phyloP scores from a whole-genome alignment of 805 yeast genomes.

The Candida sonorensis region DNA sequence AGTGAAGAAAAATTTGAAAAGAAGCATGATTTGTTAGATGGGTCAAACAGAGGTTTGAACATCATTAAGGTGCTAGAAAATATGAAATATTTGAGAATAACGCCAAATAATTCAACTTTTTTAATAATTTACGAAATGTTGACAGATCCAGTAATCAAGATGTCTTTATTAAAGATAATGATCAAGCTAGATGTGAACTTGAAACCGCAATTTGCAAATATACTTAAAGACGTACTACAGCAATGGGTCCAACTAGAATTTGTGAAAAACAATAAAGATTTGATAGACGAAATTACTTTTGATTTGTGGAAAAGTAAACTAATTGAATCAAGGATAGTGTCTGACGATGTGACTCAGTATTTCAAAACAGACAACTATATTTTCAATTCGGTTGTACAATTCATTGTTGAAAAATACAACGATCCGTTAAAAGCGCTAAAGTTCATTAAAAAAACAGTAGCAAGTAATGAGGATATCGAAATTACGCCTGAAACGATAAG shows the following conservation, averaged over 20 bases:
- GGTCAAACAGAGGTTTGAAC: neutral
- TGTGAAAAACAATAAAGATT: neutral
- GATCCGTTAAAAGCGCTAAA: neutral
- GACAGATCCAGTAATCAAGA: neutral
- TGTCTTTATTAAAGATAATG: slow-evolving; percentile 8
- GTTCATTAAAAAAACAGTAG: neutral
- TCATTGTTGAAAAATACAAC: neutral
- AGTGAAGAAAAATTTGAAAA: neutral
- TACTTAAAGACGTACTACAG: neutral
- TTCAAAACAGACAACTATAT: no score
- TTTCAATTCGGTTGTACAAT: neutral
- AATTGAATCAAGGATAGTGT: no score
- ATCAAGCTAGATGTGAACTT: neutral
- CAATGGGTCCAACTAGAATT: neutral
- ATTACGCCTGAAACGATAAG: neutral
- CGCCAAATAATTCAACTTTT: slow-evolving; percentile 5
- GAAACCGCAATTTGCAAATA: neutral
- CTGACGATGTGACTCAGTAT: no score
- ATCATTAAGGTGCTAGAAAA: neutral
- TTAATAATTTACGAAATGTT: slow-evolving; percentile 3
- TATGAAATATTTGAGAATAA: slow-evolving; percentile 3
- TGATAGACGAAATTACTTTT: neutral
- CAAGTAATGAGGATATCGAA: neutral
- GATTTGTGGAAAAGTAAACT: neutral
- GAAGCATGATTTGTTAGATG: neutral